A percentile compares a stretch with the other conserved stretches of the same genome.
These are phyloP conservation scores for Vickermania spadyakhi DNA, from an alignment of 208 protist genomes.

Conservation along the genomic window DNA sequence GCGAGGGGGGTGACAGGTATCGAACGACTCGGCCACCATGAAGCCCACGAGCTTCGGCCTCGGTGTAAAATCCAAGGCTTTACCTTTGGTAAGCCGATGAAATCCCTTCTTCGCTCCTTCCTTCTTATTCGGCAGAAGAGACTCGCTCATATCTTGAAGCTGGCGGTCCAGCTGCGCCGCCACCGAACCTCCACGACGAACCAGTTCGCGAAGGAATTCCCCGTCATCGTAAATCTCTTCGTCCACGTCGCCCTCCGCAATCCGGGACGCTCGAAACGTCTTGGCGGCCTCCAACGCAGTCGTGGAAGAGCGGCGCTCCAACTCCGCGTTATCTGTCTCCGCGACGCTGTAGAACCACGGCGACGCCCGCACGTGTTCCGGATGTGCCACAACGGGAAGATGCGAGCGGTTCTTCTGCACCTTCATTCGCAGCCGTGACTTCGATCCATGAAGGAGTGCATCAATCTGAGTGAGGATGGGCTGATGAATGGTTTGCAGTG, in stretches of 20 bases:
- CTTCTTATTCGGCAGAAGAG: constrained; percentile 16
- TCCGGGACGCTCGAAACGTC: constrained; percentile 42
- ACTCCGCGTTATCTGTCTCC: constrained; percentile 11
- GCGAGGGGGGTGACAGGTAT: constrained; percentile 26
- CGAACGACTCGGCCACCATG: constrained; percentile 43
- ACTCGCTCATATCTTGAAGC: constrained; percentile 25
- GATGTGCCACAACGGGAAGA: constrained; percentile 56
- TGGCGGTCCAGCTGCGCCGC: constrained; percentile 50
- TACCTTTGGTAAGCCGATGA: constrained; percentile 74
- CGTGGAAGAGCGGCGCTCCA: constrained; percentile 9
- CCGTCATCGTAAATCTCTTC: constrained; percentile 74
- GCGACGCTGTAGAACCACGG: constrained; percentile 10
- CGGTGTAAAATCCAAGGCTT: constrained; percentile 67
- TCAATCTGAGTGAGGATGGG: constrained; percentile 68
- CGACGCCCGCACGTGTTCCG: constrained; percentile 35
- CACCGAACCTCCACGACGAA: constrained; percentile 47
- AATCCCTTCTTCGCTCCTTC: constrained; percentile 51
- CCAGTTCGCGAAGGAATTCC: constrained; percentile 72
- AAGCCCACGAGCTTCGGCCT: constrained; percentile 79
- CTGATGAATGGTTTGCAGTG: constrained; percentile 61
- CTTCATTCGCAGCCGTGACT: constrained; percentile 41
- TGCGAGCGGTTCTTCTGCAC: constrained; percentile 72
- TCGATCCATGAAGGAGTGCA: constrained; percentile 39
- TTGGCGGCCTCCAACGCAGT: constrained; percentile 24
- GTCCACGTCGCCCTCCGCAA: constrained; percentile 73